Percentiles rank a stretch among this genome's conserved stretches.
Evolutionary conservation across 2,329 filamentous ascomycete species (phyloP).

Genomic region (Exutisphaerella laricina): DNA sequence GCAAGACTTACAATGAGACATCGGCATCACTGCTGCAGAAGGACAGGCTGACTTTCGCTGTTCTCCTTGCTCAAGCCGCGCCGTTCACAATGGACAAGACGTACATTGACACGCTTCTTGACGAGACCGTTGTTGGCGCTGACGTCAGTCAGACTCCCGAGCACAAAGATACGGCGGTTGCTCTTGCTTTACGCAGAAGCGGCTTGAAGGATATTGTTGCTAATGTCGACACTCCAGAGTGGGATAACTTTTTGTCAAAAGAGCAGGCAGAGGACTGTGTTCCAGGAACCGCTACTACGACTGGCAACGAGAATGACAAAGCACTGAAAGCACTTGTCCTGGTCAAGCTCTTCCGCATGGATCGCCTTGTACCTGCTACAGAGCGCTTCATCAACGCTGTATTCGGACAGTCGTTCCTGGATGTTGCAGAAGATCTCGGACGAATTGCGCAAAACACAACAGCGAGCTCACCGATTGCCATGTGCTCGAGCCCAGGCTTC

Average conservation of each 20-base stretch:
- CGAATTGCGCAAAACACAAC: constrained; percentile 79
- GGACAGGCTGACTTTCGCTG: constrained; percentile 87
- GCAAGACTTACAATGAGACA: constrained; percentile 89
- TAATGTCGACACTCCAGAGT: constrained; percentile 56
- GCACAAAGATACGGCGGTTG: constrained; percentile 62
- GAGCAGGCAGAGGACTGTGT: constrained; percentile 82
- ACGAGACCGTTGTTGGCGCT: constrained; percentile 66
- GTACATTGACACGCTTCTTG: constrained; percentile 79
- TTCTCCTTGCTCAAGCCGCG: constrained; percentile 92
- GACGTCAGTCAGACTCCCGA: constrained; percentile 69
- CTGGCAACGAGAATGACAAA: constrained; percentile 59
- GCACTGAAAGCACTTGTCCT: constrained; percentile 78
- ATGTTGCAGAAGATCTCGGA: constrained; percentile 78
- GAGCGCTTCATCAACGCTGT: constrained; percentile 85
- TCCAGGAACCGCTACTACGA: constrained; percentile 63
- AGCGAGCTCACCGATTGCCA: constrained; percentile 76
- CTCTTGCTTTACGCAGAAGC: constrained; percentile 61
- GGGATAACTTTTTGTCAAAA: constrained; percentile 77
- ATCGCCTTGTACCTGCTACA: constrained; percentile 87
- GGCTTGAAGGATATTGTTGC: constrained; percentile 69
- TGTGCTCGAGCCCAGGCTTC: constrained; percentile 93
- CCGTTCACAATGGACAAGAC: constrained; percentile 92
- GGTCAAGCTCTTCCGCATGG: constrained; percentile 90
- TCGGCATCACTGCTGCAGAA: constrained; percentile 87
- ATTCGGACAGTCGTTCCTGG: constrained; percentile 77